phyloP scores from a whole-genome alignment of 208 protist genomes.

The Novymonas esmeraldas region DNA sequence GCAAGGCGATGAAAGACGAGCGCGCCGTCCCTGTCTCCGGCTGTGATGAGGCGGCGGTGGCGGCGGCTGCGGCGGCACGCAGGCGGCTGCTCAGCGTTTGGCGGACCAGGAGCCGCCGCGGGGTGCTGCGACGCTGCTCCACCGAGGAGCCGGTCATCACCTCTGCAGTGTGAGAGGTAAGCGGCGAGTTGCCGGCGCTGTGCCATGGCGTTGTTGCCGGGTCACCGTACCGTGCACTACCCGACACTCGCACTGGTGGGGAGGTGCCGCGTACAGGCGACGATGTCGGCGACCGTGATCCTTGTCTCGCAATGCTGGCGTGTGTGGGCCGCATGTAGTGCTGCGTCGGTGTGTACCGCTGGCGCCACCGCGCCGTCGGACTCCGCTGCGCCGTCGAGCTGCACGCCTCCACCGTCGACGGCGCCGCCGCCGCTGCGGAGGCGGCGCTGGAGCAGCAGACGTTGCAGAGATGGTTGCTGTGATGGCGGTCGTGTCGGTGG shows the following conservation, averaged over 20 bases:
- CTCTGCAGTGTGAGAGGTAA: neutral
- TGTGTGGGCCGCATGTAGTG: slow-evolving; percentile 37
- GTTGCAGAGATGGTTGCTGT: slow-evolving; percentile 2
- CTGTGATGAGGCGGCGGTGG: no score
- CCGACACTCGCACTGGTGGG: no score
- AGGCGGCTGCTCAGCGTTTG: slow-evolving; percentile 32
- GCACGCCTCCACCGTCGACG: neutral
- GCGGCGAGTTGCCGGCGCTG: neutral
- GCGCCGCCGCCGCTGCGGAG: neutral
- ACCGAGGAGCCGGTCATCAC: neutral
- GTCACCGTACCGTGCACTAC: neutral
- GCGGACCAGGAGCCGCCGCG: slow-evolving; percentile 12
- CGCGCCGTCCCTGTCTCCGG: neutral
- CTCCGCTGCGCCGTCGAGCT: neutral
- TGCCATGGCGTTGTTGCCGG: neutral
- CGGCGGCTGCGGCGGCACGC: slow-evolving; percentile 1
- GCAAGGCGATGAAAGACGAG: neutral
- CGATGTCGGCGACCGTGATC: neutral
- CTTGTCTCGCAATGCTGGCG: slow-evolving; percentile 26
- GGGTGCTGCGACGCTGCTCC: neutral
- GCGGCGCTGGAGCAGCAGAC: slow-evolving; percentile 1
- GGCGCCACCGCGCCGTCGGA: neutral
- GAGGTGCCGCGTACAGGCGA: slow-evolving; percentile 1
- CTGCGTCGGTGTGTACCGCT: slow-evolving; percentile 6
- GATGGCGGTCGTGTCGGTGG: neutral